These are phyloP conservation scores for Kondoa malvinella DNA, from an alignment of 768 basidiomycete species.

Conservation along the genomic window DNA sequence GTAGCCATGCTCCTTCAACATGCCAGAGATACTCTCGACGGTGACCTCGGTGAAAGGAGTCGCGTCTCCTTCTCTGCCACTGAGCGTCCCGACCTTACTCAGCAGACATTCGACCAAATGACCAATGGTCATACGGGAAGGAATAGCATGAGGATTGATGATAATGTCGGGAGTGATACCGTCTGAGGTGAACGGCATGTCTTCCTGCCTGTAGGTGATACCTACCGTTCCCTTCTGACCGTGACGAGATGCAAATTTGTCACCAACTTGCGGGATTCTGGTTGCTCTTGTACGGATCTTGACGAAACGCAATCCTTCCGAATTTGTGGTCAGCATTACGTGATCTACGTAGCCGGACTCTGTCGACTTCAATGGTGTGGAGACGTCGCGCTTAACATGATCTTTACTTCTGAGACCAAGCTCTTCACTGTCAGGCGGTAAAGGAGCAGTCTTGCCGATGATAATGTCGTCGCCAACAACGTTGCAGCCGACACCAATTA, in stretches of 20 bases:
- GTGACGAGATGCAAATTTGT: conserved; percentile 98
- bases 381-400: conserved; percentile 87
- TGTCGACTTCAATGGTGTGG: conserved; percentile 91
- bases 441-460: conserved; percentile 95
- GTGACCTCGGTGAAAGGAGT: conserved; percentile 97
- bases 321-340: conserved; percentile 88
- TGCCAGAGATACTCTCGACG: conserved; percentile 89
- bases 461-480: conserved; percentile 96
- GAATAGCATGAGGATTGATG: conserved; percentile 99
- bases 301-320: conserved; percentile 80
- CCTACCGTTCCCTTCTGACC: conserved; percentile 99
- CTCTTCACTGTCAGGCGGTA: conserved; percentile 91
- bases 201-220: conserved; percentile 98
- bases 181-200: conserved; percentile 97
- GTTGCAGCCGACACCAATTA: conserved; percentile 87
- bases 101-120: conserved; percentile 97
- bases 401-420: conserved; percentile 85
- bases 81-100: conserved; percentile 86
- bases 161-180: conserved; percentile 93
- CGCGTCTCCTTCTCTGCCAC: conserved; percentile 93
- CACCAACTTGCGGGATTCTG: conserved; percentile 91
- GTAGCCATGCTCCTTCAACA: conserved; percentile 75
- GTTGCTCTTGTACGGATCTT: conserved; percentile 92
- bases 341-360: conserved; percentile 97
- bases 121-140: conserved; percentile 99